Percentiles rank a stretch among this genome's conserved stretches.
These are phyloP conservation scores for Diatrype stigma DNA, from an alignment of 2,329 filamentous ascomycete species.

Conservation along the genomic window DNA sequence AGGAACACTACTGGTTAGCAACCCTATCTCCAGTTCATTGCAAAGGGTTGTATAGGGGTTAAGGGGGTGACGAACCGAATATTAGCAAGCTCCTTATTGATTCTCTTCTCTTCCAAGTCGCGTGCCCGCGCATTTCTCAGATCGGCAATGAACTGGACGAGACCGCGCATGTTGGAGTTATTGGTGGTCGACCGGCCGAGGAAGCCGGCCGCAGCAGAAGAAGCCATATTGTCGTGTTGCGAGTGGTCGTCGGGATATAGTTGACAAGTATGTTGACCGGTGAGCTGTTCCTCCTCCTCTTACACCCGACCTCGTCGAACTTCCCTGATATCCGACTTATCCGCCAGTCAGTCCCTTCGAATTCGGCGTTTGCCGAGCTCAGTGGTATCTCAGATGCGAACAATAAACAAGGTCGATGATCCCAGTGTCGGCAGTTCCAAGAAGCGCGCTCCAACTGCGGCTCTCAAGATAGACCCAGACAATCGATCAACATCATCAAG, in stretches of 20 bases:
- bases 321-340: conserved; percentile 10
- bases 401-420: conserved; percentile 8
- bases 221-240: conserved; percentile 44
- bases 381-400: not conserved
- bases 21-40: not conserved
- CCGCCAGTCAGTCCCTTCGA: conserved; percentile 10
- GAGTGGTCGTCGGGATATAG: not conserved
- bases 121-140: conserved; percentile 89
- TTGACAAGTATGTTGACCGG: not conserved
- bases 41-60: not conserved
- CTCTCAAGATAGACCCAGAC: conserved; percentile 26
- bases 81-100: conserved; percentile 98
- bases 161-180: conserved; percentile 69
- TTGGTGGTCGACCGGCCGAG: conserved; percentile 62
- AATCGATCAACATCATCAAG: conserved; percentile 28
- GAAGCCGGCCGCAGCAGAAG: conserved; percentile 52
- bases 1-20: conserved; percentile 13
- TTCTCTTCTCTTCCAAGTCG: conserved; percentile 96
- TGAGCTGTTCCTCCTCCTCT: conserved; percentile 14
- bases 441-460: conserved; percentile 27
- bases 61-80: conserved; percentile 60
- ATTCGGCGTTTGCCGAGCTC: conserved; percentile 5
- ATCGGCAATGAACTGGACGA: conserved; percentile 98
- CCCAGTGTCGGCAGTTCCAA: conserved; percentile 9
- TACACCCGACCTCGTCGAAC: conserved; percentile 13